Conservation (phyloP, 345 rosid genomes). For the Camelina laxa region DNA sequence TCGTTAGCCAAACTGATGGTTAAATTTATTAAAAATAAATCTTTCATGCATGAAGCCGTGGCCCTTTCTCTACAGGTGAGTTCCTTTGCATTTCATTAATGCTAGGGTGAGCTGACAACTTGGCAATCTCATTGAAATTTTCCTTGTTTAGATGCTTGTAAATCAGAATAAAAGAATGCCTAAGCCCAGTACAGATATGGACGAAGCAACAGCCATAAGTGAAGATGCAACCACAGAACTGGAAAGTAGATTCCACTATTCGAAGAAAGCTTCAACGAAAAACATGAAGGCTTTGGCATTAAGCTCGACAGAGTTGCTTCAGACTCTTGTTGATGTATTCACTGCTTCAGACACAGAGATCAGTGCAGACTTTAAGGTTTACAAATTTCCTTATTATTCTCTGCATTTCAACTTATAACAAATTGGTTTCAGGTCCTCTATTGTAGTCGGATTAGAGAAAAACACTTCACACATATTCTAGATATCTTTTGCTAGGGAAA, state of each 20-base stretch:
- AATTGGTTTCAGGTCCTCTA: conserved; percentile 5
- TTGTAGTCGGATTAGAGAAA: background rate
- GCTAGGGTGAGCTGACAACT: conserved; percentile 7
- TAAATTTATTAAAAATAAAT: conserved; percentile 55
- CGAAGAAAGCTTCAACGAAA: conserved; percentile 70
- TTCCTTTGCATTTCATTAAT: conserved; percentile 12
- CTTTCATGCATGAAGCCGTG: conserved; percentile 72
- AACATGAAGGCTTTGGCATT: conserved; percentile 73
- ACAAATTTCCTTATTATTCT: conserved; percentile 17
- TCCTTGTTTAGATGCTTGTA: conserved; percentile 64
- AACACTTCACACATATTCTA: background rate
- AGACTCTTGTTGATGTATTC: conserved; percentile 62
- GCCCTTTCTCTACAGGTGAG: conserved; percentile 76
- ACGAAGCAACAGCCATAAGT: conserved; percentile 38
- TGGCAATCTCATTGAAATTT: background rate
- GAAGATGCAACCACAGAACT: conserved; percentile 49
- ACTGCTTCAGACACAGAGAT: conserved; percentile 54
- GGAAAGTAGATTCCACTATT: conserved; percentile 49
- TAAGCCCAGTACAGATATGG: conserved; percentile 40
- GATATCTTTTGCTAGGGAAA: conserved; percentile 12
- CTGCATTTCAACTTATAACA: conserved; percentile 22
- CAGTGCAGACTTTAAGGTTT: conserved; percentile 73
- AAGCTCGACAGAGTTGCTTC: conserved; percentile 70
- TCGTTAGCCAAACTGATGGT: conserved; percentile 67
- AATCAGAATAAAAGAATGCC: conserved; percentile 66